A percentile compares a stretch with the other conserved stretches of the same genome.
Evolutionary conservation across 108 stramenopile species (phyloP).

Genomic region (Cyclotella cryptica): DNA sequence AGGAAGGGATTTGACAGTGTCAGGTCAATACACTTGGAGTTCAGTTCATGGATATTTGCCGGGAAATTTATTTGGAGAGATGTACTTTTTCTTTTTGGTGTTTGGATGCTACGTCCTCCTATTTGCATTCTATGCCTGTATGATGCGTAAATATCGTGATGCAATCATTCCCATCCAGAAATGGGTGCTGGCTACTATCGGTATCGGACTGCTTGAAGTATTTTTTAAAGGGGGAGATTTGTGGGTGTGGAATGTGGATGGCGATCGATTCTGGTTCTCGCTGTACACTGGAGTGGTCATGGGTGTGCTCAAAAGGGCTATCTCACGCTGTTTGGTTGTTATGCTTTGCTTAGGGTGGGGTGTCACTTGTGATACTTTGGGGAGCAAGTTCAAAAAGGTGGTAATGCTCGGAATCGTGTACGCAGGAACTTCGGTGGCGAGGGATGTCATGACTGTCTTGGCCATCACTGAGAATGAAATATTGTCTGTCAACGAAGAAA

Average conservation of each 20-base stretch:
- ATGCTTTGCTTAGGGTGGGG: conserved; percentile 90
- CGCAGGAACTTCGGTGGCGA: conserved; percentile 58
- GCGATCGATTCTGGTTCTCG: conserved; percentile 71
- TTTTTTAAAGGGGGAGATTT: conserved; percentile 79
- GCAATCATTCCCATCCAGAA: conserved; percentile 76
- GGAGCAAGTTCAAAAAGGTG: conserved; percentile 71
- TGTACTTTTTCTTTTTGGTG: conserved; percentile 76
- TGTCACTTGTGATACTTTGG: conserved; percentile 80
- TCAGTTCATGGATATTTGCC: conserved; percentile 86
- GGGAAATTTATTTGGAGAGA: conserved; percentile 83
- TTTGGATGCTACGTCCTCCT: conserved; percentile 59
- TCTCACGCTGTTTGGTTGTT: conserved; percentile 78
- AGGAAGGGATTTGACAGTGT: conserved; percentile 66
- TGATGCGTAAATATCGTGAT: conserved; percentile 72
- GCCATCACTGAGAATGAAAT: conserved; percentile 75
- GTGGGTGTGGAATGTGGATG: conserved; percentile 88
- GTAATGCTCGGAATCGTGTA: conserved; percentile 69
- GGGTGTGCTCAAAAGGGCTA: conserved; percentile 78
- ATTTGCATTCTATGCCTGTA: conserved; percentile 67
- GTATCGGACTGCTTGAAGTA: conserved; percentile 70
- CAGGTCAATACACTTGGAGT: conserved; percentile 74
- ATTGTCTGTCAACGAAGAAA: conserved; percentile 66
- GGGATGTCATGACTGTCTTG: conserved; percentile 77
- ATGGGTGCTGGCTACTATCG: conserved; percentile 82
- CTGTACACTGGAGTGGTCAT: conserved; percentile 78